Base-by-base conservation (phyloP, 2,329 filamentous ascomycete species). In the Paraphoma sp. region DNA sequence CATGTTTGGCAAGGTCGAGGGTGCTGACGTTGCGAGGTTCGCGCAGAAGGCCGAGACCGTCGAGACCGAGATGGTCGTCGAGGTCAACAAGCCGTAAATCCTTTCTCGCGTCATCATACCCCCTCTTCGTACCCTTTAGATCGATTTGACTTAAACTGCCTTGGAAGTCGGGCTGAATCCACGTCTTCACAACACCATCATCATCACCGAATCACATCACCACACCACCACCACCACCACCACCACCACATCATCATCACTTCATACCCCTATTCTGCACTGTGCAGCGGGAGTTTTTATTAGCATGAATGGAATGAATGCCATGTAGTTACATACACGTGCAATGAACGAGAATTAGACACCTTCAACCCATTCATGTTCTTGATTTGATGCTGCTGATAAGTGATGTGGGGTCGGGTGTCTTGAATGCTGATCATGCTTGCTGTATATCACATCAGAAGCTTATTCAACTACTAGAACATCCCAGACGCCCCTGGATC, bases 1-100 rank as follows among this genome's bases (percentile, higher is more conserved):
- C 55, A 70, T 83, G 65, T 82, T 76, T 69, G 81, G 81, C 57
- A 81, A 80, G 75, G 76, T 80, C 62, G 79, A 83, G 60, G 81
- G 81, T 58, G 76, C 77, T 48, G 79, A 83, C 57, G 73, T 83
- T 44, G 74, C 72, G 59, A 72, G 71, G 64, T 80, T 78, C 64
- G 73, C 71, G 48, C 60, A 62, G n/a, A 62, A 75, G 51, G 69
- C 72, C 28, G 72, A 72, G 14, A 43, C 62, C 4, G 69, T 73
- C 16, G 74, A 78, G 56, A 58, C 66, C 14, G 78, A 80, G 45
- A 78, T 65, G 62, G 53, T 69, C 17, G 63, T 70, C 45, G 59
- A 64, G n/a, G 45, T 68, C 28, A 43, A 56, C 29, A 73, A 73
- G 70, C 65, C 68, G 41, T 73, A 71, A 56, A 63, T 40, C 14